Evolutionary conservation across 495 filamentous ascomycete genomes (phyloP).

Genomic region (Pseudomonodictys pantanalensis): DNA sequence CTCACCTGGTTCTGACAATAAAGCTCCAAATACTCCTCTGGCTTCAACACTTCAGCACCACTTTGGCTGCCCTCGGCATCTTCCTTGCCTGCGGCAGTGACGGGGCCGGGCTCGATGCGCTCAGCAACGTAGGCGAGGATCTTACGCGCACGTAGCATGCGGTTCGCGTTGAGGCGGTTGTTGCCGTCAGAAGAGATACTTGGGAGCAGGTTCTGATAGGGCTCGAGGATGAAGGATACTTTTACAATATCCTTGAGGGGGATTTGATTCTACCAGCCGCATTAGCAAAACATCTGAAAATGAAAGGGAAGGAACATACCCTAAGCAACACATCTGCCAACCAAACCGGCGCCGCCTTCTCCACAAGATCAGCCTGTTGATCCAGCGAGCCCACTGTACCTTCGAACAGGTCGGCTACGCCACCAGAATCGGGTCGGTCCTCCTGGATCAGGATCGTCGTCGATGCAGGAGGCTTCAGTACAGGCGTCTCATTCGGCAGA

Average conservation of each 20-base stretch:
- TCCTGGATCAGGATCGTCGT: conserved; percentile 94
- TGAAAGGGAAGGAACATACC: conserved; percentile 43
- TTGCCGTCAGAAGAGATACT: conserved; percentile 52
- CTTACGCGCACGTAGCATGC: conserved; percentile 94
- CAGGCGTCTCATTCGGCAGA: conserved; percentile 77
- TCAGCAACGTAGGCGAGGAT: conserved; percentile 91
- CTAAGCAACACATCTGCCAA: conserved; percentile 83
- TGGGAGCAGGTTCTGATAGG: conserved; percentile 74
- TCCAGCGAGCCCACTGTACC: conserved; percentile 78
- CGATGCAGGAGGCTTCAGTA: conserved; percentile 70
- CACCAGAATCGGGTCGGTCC: conserved; percentile 80
- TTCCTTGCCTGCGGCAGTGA: conserved; percentile 48
- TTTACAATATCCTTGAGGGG: conserved; percentile 91
- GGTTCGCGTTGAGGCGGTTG: conserved; percentile 88
- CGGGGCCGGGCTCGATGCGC: conserved; percentile 83
- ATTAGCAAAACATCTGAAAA: background rate
- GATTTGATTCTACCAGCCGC: conserved; percentile 61
- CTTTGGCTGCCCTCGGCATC: conserved; percentile 52
- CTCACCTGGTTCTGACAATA: conserved; percentile 89
- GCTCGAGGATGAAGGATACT: conserved; percentile 85
- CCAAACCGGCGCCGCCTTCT: conserved; percentile 84
- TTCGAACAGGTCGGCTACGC: conserved; percentile 86
- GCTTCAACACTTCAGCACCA: conserved; percentile 66
- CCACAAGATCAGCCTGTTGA: conserved; percentile 75
- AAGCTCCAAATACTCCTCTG: conserved; percentile 89